phyloP scores from a whole-genome alignment of 768 basidiomycete genomes.

The Kwoniella mangroviensis region DNA sequence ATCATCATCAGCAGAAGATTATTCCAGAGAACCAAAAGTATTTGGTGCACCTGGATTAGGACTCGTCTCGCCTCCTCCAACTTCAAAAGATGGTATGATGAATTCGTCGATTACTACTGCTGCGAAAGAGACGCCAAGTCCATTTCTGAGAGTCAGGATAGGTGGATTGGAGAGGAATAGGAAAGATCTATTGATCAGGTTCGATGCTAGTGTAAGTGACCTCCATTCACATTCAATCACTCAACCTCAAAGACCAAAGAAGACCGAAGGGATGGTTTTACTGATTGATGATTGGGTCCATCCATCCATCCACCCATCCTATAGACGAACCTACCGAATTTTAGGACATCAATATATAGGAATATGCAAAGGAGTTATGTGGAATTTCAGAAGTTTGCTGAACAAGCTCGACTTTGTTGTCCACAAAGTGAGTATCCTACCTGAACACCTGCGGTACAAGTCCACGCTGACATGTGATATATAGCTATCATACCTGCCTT shows the following conservation, averaged over 20 bases:
- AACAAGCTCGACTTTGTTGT: constrained; percentile 82
- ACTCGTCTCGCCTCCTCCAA: constrained; percentile 29
- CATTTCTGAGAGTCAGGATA: constrained; percentile 85
- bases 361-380: constrained; percentile 93
- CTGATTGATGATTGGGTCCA: too few relatives aligned
- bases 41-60: constrained; percentile 45
- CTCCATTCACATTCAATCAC: not conserved
- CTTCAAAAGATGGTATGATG: not conserved
- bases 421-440: constrained; percentile 85
- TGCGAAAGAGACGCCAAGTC: constrained; percentile 18
- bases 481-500: constrained; percentile 85
- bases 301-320: not conserved
- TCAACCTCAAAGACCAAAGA: not conserved
- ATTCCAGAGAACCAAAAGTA: constrained; percentile 42
- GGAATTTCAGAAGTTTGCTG: constrained; percentile 93
- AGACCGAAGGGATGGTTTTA: too few relatives aligned
- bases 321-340: constrained; percentile 92
- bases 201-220: constrained; percentile 84
- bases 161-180: constrained; percentile 91
- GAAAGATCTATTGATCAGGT: constrained; percentile 87
- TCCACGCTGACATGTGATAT: not conserved
- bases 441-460: too few relatives aligned
- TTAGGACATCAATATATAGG: constrained; percentile 65
- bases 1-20: constrained; percentile 17
- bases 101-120: not conserved